Evolutionary conservation across 805 yeast species (phyloP), one percentile per base, ranked within the genome.

Genomic region (Candida alai): DNA sequence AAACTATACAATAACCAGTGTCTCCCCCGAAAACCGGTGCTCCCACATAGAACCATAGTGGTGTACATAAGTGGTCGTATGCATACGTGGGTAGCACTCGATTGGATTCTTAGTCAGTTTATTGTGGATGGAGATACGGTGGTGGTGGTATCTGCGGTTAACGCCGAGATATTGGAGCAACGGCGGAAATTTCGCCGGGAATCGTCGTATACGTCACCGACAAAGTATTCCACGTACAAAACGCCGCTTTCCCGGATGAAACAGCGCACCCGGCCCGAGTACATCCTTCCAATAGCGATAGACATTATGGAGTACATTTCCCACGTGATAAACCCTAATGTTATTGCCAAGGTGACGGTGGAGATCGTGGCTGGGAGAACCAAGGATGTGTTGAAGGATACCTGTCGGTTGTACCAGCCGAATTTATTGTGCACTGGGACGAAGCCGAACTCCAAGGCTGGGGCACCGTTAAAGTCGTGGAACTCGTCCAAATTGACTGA

Each of bases 51-150:
- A 47, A 70, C 71, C 1, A 63, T 83, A 4, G 49, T 84, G 51
- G 77, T 80, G 19, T 82, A 82, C 49, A 63, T 84, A 19, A 68
- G 79, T 44, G 94, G 87, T 3, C 62, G 90, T 39, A 68, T 63
- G 36, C 90, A 84, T 59, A 80, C 93, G 0, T 84, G 95, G 95
- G 86, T 82, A 8, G 78, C 87, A 1, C 55, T 84, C 18, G 95
- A 84, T 53, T 84, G 84, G 80, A 62, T 76, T 5, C 56, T 83
- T 35, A 65, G 65, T 30, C 60, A 66, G 26, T 58, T 80, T 9
- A 55, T 80, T 3, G 76, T 73, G 44, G 63, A 78, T 45, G 85
- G 87, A 6, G 95, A 84, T 54, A 70, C 77, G 10, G 56, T 84
- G 9, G 74, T 84, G 3, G 70, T 84, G 6, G 71, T 76, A 5